phyloP scores from a whole-genome alignment of 2,329 filamentous ascomycete species.

The Colletotrichum eleusines region DNA sequence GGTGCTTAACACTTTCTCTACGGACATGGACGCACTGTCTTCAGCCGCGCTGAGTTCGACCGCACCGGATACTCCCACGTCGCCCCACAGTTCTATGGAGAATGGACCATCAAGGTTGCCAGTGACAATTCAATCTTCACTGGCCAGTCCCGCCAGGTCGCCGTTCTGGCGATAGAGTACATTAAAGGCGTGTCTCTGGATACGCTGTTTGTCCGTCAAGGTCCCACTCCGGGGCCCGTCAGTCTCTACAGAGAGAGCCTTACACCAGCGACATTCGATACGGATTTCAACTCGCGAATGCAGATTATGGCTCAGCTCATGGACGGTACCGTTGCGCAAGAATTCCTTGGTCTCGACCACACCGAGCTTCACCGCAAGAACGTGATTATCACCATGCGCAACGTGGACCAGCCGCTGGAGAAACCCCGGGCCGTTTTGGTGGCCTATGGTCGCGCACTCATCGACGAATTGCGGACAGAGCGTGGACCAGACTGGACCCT shows the following conservation, averaged over 20 bases:
- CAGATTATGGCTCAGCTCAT: conserved; percentile 9
- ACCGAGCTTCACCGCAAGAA: background rate
- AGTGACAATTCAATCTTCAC: no score
- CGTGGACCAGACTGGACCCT: no score
- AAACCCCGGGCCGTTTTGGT: conserved; percentile 14
- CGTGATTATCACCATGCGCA: background rate
- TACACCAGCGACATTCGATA: no score
- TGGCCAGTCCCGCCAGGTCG: no score
- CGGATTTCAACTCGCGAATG: no score
- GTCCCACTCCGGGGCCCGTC: no score
- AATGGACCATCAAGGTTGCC: background rate
- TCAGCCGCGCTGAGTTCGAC: background rate
- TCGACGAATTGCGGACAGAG: background rate
- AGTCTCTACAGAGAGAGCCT: no score
- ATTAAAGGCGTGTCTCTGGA: no score
- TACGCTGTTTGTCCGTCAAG: no score
- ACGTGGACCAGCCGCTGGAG: background rate
- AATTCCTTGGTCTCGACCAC: conserved; percentile 1
- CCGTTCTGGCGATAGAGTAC: no score
- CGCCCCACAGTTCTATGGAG: conserved; percentile 12
- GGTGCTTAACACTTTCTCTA: conserved; percentile 2
- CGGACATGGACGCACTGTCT: background rate
- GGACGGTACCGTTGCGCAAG: background rate
- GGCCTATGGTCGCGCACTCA: background rate
- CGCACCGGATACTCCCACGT: conserved; percentile 5